phyloP scores from a whole-genome alignment of 2,329 filamentous ascomycete species.

The Seiridium cupressi region DNA sequence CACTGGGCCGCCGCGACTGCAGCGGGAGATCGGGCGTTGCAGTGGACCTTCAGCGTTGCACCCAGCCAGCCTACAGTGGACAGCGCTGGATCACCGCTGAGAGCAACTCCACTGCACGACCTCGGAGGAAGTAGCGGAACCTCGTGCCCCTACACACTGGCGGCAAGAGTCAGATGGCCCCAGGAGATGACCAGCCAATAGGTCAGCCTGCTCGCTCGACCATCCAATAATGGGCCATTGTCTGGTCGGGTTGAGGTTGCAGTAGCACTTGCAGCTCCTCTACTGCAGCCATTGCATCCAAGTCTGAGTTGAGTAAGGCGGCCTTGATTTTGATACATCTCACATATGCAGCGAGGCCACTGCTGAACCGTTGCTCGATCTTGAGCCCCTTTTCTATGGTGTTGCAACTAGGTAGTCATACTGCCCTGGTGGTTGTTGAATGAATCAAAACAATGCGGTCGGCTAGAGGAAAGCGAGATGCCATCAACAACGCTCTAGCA shows the following conservation, averaged over 20 bases:
- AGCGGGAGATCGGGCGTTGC: not conserved
- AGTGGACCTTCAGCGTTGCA: not conserved
- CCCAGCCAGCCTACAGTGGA: not conserved
- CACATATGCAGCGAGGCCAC: no score
- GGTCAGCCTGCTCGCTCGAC: conserved; percentile 3
- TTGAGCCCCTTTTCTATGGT: no score
- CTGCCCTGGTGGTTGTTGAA: no score
- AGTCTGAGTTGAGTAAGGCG: conserved; percentile 7
- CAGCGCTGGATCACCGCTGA: no score
- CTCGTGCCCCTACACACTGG: conserved; percentile 1
- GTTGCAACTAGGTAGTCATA: no score
- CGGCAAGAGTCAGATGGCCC: conserved; percentile 5
- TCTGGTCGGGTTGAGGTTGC: not conserved
- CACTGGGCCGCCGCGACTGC: not conserved
- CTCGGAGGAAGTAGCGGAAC: not conserved
- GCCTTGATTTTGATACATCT: not conserved
- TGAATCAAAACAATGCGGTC: not conserved
- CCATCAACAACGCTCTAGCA: conserved; percentile 6
- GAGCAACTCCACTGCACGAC: not conserved
- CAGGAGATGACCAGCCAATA: conserved; percentile 6
- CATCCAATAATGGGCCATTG: conserved; percentile 8
- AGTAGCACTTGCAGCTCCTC: conserved; percentile 9
- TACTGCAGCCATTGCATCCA: conserved; percentile 2
- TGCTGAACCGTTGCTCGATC: no score
- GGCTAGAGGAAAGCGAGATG: not conserved